Conservation (phyloP, 2,329 filamentous ascomycete genomes). For the Orbilia quercus region DNA sequence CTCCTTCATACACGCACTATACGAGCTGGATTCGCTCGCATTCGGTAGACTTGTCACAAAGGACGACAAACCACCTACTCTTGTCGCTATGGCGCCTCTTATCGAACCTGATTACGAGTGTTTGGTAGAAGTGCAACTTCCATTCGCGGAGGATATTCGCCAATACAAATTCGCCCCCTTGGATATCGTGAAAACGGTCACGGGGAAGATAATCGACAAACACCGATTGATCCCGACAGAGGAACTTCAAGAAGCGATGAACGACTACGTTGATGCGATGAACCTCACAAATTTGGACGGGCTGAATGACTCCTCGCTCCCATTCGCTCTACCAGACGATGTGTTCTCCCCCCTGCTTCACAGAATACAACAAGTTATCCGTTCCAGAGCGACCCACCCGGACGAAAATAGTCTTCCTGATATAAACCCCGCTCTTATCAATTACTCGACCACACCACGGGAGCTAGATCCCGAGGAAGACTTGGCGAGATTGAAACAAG, state of each 20-base stretch:
- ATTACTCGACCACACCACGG: constrained; percentile 79
- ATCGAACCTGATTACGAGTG: constrained; percentile 84
- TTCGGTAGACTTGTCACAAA: constrained; percentile 87
- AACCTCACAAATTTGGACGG: constrained; percentile 76
- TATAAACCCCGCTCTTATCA: constrained; percentile 72
- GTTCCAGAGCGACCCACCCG: constrained; percentile 81
- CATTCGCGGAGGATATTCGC: constrained; percentile 91
- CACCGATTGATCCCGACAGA: constrained; percentile 84
- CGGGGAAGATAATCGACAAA: constrained; percentile 79
- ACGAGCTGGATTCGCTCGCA: constrained; percentile 85
- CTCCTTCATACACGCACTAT: constrained; percentile 86
- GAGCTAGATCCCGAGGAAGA: constrained; percentile 69
- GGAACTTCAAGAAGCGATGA: constrained; percentile 82
- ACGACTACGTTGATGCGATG: constrained; percentile 91
- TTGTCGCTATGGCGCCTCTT: constrained; percentile 82
- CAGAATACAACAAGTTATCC: constrained; percentile 85
- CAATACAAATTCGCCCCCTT: constrained; percentile 91
- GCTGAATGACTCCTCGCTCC: constrained; percentile 76
- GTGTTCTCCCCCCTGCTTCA: constrained; percentile 88
- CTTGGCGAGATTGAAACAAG: constrained; percentile 74
- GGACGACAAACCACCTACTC: constrained; percentile 79
- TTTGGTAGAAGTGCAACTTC: constrained; percentile 83
- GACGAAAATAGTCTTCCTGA: constrained; percentile 72
- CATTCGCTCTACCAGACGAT: constrained; percentile 69
- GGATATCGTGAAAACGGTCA: constrained; percentile 87